Conservation (phyloP, 495 filamentous ascomycete genomes). For the Xylaria cubensis region DNA sequence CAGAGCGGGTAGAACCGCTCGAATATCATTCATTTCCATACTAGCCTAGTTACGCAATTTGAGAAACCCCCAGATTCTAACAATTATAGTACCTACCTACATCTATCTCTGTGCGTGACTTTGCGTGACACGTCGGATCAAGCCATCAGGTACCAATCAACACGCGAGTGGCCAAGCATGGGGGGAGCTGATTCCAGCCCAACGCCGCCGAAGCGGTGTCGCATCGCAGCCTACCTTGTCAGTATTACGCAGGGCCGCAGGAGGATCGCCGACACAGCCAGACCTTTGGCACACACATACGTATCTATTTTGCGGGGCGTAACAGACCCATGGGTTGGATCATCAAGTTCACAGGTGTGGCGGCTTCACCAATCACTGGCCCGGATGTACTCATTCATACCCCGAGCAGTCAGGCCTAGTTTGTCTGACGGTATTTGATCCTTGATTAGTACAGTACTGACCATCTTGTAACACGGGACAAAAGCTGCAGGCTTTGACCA, state of each 20-base stretch:
- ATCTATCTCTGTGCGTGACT: constrained; percentile 8
- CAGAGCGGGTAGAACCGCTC: constrained; percentile 22
- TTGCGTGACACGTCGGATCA: constrained; percentile 27
- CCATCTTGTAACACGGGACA: constrained; percentile 2
- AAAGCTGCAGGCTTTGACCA: not conserved
- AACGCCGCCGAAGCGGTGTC: constrained; percentile 41
- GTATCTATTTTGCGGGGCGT: constrained; percentile 27
- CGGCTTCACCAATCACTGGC: constrained; percentile 25
- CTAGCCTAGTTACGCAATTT: constrained; percentile 1
- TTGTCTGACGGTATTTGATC: constrained; percentile 20
- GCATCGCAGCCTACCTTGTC: constrained; percentile 37
- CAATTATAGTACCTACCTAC: constrained; percentile 4
- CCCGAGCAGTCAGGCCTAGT: constrained; percentile 16
- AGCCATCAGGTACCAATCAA: constrained; percentile 47
- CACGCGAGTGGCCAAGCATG: constrained; percentile 33
- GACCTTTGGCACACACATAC: constrained; percentile 31
- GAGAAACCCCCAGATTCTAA: constrained; percentile 18
- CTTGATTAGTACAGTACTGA: constrained; percentile 11
- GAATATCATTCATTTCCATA: not conserved
- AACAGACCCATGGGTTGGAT: constrained; percentile 19
- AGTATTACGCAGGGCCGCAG: constrained; percentile 42
- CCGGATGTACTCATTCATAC: constrained; percentile 12
- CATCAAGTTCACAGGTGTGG: constrained; percentile 19
- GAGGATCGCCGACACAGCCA: constrained; percentile 44
- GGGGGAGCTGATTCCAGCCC: constrained; percentile 40